phyloP scores from a whole-genome alignment of 225 moss, liverwort and hornwort genomes.

The Anthoceros angustus region DNA sequence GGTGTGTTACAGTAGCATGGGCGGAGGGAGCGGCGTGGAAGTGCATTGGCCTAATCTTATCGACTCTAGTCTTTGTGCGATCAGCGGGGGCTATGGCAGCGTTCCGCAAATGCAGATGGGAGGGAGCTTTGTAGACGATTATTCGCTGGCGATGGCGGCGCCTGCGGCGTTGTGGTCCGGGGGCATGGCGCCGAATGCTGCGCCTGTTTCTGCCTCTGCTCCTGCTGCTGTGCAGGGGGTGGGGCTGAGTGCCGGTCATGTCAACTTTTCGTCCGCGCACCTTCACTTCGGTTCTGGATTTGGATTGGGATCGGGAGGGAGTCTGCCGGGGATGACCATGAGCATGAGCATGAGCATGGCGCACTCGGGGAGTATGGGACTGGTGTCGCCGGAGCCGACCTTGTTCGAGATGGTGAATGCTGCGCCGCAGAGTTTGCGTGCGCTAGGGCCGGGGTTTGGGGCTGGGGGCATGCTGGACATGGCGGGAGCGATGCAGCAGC shows the following conservation, averaged over 20 bases:
- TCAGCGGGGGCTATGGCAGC: background rate
- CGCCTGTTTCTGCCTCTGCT: no score
- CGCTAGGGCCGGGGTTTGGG: background rate
- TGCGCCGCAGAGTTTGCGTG: no score
- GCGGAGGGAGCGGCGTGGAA: background rate
- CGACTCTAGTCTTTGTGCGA: background rate
- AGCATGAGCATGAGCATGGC: no score
- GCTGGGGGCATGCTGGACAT: background rate
- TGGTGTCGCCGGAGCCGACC: no score
- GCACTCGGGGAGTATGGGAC: no score
- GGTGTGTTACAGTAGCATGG: background rate
- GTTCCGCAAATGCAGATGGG: background rate
- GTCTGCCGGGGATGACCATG: no score
- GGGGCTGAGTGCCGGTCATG: background rate
- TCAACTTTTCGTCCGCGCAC: background rate
- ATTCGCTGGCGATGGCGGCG: slow-evolving; percentile 1
- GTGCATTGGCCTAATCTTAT: background rate
- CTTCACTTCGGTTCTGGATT: background rate
- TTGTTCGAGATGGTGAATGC: no score
- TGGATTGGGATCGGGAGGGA: background rate
- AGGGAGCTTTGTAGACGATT: background rate
- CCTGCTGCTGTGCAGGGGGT: background rate
- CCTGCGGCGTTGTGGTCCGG: background rate
- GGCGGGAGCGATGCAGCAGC: background rate
- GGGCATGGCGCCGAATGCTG: background rate